Base-by-base conservation (phyloP, 192 early-diverging fungal species). In the Dispira parvispora region DNA sequence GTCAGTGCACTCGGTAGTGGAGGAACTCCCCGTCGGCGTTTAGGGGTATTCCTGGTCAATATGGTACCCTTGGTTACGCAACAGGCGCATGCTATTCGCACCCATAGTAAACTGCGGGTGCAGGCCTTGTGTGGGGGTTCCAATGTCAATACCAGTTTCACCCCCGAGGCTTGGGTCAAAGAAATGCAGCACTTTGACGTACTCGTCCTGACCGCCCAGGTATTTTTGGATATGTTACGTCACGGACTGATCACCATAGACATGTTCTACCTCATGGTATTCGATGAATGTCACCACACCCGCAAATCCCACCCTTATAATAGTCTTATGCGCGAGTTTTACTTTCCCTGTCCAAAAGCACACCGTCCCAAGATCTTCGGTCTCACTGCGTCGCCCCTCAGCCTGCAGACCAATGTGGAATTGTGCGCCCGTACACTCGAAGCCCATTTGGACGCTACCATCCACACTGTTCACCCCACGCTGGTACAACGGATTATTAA, bases 271-370 rank as follows among this genome's bases (percentile, higher is more conserved):
- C 67, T 97, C 57, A 72, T 97, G 8, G 80, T 97, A n/a, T 90
- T 97, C 76, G 94, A 97, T 69, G 94, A 97, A 69, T 89, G 87
- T 57, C 94, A 98, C 72, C 88, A 98, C 68, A 79, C 91, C 6
- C 73, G 83, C 18, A 81, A 82, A 63, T 75, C 78, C 42, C 86
- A 90, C 64, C 82, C 84, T 0, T 92, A 87, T 70, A 76, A 83
- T 55, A 67, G 84, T 23, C 83, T 95, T 26, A 90, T 97, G 85
- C 76, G 77, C 45, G 80, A 88, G 55, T 90, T 92, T 67, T 94
- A 94, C 68, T 64, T 74, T 46, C 65, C 68, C n/a, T 72, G 71
- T 23, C 71, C 70, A 0, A 65, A 63, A 3, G 62, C 63, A 4
- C 60, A 73, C 12, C 70, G 83, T 14, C 94, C 94, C 12, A 84